phyloP scores from a whole-genome alignment of 768 basidiomycete genomes.

The Pisolithus tinctorius region DNA sequence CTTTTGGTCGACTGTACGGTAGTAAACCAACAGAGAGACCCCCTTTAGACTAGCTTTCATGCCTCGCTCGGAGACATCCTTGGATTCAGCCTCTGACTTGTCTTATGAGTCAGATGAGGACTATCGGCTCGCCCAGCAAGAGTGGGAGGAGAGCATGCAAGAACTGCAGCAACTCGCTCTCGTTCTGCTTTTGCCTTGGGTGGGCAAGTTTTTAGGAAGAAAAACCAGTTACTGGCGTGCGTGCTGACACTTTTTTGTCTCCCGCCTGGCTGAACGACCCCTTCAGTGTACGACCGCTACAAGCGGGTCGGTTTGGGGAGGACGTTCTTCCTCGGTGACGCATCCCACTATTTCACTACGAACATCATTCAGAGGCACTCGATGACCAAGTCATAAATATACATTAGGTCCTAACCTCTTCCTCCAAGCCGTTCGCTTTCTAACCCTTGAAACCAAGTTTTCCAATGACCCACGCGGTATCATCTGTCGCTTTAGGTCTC shows the following conservation, averaged over 20 bases:
- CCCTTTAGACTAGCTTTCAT: constrained; percentile 30
- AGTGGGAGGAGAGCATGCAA: constrained; percentile 88
- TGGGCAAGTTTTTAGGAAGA: constrained; percentile 86
- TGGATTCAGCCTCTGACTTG: constrained; percentile 44
- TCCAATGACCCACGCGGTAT: constrained; percentile 39
- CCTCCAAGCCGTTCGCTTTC: constrained; percentile 30
- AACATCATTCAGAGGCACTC: constrained; percentile 3
- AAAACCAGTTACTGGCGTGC: constrained; percentile 82
- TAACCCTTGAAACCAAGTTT: constrained; percentile 45
- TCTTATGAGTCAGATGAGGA: constrained; percentile 65
- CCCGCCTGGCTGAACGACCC: constrained; percentile 7
- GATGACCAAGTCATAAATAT: constrained; percentile 19
- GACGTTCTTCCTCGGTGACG: constrained; percentile 54
- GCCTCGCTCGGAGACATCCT: constrained; percentile 55
- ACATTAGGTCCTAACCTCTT: constrained; percentile 20
- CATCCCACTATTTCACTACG: constrained; percentile 14
- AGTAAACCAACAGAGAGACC: neutral
- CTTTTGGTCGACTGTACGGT: neutral
- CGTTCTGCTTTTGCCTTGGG: constrained; percentile 74
- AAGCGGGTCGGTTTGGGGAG: constrained; percentile 53
- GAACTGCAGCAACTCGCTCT: constrained; percentile 79
- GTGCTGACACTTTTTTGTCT: constrained; percentile 21
- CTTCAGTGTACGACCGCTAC: constrained; percentile 65
- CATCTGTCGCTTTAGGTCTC: constrained; percentile 50
- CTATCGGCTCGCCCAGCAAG: constrained; percentile 70